Evolutionary conservation across 306 rosid species (phyloP).

Genomic region (Rubus idaeus): DNA sequence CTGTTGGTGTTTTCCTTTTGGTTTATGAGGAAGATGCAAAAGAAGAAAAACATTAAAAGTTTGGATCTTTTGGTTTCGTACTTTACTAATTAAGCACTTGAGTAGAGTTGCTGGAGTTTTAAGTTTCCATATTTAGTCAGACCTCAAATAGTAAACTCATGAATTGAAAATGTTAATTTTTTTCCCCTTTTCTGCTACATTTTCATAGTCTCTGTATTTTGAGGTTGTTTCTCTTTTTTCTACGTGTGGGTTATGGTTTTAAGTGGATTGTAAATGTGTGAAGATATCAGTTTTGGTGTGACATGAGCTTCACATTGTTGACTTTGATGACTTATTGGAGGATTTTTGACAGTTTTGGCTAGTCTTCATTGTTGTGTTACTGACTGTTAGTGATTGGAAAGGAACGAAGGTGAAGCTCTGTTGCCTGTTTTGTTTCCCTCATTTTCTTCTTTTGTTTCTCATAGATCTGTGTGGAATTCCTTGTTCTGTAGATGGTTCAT

Average conservation of each 20-base stretch:
- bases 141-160: not conserved
- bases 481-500: conserved; percentile 6
- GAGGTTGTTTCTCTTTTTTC: not conserved
- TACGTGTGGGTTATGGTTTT: not conserved
- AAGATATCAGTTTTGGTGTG: conserved; percentile 15
- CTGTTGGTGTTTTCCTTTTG: not conserved
- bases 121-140: not conserved
- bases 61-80: conserved; percentile 28
- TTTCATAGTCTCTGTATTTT: not conserved
- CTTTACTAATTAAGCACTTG: not conserved
- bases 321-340: not conserved
- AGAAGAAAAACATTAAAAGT: not conserved
- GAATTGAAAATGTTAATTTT: not conserved
- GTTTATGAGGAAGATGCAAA: not conserved
- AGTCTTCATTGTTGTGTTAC: not conserved
- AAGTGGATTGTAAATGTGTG: not conserved
- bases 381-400: not conserved
- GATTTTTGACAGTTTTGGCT: not conserved
- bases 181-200: not conserved
- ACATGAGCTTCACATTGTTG: conserved; percentile 2
- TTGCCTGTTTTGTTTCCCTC: not conserved
- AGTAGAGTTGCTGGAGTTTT: conserved; percentile 2
- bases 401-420: not conserved
- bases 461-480: conserved; percentile 22
- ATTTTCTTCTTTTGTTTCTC: not conserved